Evolutionary conservation across 2,329 filamentous ascomycete genomes (phyloP), one percentile per base, ranked within the genome.

Genomic region (Clarireedia monteithiana): DNA sequence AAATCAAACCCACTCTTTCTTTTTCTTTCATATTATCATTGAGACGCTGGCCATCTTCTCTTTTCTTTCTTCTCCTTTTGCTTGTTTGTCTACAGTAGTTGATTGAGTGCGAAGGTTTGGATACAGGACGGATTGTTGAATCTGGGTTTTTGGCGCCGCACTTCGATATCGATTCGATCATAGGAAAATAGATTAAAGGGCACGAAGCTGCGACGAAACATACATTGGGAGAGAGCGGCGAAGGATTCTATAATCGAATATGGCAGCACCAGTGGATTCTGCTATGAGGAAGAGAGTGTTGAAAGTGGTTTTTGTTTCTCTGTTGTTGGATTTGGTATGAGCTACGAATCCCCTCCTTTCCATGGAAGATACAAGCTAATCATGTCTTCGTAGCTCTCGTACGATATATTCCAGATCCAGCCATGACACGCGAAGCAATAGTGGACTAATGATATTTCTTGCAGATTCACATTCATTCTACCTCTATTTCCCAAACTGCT

Each of bases 401-500:
- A 55, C 38, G 54, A 52, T 53, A 51, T 17, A 53, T 50, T 36
- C 47, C 27, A 15, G 17, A 27, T 26, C 2, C 17, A 50, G 23
- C 14, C 6, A 27, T 26, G 44, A 50, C 15, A 15, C 7, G 20
- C 12, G 24, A 24, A 30, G n/a, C 4, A 42, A 46, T 24, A 10
- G 27, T 6, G 34, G n/a, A 49, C 52, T 55, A 17, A 56, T 17
- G 9, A 6, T 34, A 30, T 51, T 34, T 34, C 30, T 49, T 34
- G 48, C 26, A 64, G 62, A 55, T 99, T 99, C 72, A 99, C 94
- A 30, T 96, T 99, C 70, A 97, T 97, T 69, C 85, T 99, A 7
- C 94, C 94, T 0, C 83, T 99, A 38, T 99, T 97, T 70, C 94
- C 91, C 6, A 91, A 91, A 57, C 86, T 99, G 46, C 86, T 97